Percentiles rank a stretch among this genome's conserved stretches.
These are phyloP conservation scores for Adansonia madagascariensis DNA, from an alignment of 441 rosid species.

Conservation along the genomic window DNA sequence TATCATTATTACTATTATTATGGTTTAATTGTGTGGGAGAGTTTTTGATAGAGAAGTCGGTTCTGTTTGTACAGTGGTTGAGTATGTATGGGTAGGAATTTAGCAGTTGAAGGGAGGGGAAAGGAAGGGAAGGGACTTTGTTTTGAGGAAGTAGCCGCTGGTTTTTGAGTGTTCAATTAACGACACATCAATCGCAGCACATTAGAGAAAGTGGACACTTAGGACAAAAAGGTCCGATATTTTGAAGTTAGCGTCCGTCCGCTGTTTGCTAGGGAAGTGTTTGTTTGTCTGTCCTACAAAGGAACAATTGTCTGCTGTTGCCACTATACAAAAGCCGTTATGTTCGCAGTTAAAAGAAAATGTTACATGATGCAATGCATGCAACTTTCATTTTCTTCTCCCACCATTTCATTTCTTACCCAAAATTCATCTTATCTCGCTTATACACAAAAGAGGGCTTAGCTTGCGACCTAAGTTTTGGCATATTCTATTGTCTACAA, in stretches of 20 bases:
- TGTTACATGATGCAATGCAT: background rate
- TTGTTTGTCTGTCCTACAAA: too few species aligned
- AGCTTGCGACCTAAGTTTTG: too few species aligned
- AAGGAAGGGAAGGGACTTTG: background rate
- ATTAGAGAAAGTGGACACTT: too few species aligned
- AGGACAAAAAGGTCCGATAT: too few species aligned
- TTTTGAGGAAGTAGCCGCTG: background rate
- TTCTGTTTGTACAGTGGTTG: slow-evolving; percentile 23
- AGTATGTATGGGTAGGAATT: slow-evolving; percentile 7
- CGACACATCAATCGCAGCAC: too few species aligned
- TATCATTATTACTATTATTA: background rate
- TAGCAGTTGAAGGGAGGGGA: background rate
- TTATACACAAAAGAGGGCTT: too few species aligned
- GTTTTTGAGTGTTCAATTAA: slow-evolving; percentile 3
- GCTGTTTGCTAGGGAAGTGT: background rate
- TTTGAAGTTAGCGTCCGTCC: too few species aligned
- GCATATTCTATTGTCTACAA: too few species aligned
- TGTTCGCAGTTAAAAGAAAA: background rate
- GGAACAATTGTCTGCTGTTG: too few species aligned
- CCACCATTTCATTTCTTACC: too few species aligned
- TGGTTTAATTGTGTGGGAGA: background rate
- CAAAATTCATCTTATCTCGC: too few species aligned
- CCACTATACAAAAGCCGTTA: background rate
- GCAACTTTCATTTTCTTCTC: too few species aligned
- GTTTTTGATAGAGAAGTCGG: slow-evolving; percentile 2